These are phyloP conservation scores for Euphorbia schlechtendalii DNA, from an alignment of 441 rosid genomes.

Conservation along the genomic window DNA sequence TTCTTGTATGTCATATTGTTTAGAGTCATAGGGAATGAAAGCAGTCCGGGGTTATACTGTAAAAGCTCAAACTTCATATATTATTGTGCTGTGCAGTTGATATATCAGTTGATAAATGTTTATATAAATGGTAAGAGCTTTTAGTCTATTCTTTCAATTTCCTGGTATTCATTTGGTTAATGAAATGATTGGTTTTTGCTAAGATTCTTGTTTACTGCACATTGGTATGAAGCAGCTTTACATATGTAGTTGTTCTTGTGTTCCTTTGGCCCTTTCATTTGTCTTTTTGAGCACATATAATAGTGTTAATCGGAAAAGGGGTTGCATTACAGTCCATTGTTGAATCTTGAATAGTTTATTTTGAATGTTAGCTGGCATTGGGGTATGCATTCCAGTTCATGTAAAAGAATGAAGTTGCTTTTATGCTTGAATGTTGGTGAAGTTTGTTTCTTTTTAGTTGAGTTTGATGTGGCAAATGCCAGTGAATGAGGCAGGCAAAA, in stretches of 20 bases:
- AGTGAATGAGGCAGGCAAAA: too few species aligned
- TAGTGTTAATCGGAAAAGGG: not conserved
- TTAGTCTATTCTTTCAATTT: not conserved
- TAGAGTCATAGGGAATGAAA: constrained; percentile 31
- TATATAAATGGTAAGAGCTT: constrained; percentile 16
- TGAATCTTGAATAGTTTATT: not conserved
- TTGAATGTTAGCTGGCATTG: not conserved
- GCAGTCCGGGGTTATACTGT: constrained; percentile 39
- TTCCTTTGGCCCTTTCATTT: not conserved
- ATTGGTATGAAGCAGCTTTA: constrained; percentile 4
- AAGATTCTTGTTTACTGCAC: not conserved
- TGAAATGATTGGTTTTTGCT: not conserved
- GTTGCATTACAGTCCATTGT: not conserved
- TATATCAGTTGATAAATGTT: constrained; percentile 29
- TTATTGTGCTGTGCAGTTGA: constrained; percentile 30
- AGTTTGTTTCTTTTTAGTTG: not conserved
- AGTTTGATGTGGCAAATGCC: too few species aligned
- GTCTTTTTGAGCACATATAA: not conserved
- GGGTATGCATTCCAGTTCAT: not conserved
- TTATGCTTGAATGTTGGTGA: not conserved
- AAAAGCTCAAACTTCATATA: constrained; percentile 29
- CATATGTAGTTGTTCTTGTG: not conserved
- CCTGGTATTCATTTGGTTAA: not conserved
- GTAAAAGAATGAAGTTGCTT: not conserved
- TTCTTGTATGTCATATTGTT: constrained; percentile 25